Percentiles rank a stretch among this genome's conserved stretches.
phyloP scores from a whole-genome alignment of 257 asterid genomes.

The Cruciata laevipes region DNA sequence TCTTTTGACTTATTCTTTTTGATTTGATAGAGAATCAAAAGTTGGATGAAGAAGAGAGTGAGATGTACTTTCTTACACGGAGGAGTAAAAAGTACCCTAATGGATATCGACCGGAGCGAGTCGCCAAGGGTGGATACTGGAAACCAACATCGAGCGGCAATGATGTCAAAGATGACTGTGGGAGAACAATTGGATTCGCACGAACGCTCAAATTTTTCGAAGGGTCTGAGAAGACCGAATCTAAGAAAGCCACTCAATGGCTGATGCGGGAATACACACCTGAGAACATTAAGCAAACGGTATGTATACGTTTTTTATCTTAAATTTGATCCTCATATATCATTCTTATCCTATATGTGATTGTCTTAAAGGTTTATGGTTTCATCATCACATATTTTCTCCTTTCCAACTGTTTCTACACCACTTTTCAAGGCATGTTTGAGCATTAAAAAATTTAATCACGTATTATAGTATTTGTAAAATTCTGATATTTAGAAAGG shows the following conservation, averaged over 20 bases:
- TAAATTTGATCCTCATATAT: no score
- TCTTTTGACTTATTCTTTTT: no score
- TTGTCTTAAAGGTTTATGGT: no score
- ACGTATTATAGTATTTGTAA: no score
- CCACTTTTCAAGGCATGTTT: no score
- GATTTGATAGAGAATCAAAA: not conserved
- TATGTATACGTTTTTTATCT: not conserved
- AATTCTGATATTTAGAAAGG: not conserved
- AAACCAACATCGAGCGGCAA: not conserved
- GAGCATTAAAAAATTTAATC: no score
- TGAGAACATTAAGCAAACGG: not conserved
- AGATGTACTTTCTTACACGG: not conserved
- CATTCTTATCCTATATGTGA: no score
- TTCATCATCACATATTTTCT: no score
- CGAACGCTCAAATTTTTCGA: not conserved
- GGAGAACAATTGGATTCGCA: not conserved
- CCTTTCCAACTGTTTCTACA: no score
- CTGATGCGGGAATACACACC: conserved; percentile 6
- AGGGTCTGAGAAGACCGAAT: not conserved
- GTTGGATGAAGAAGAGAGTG: not conserved
- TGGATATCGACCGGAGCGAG: not conserved
- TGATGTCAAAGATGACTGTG: not conserved
- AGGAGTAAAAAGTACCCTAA: conserved; percentile 1
- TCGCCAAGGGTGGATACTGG: not conserved
- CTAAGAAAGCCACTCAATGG: not conserved